A percentile compares a stretch with the other conserved stretches of the same genome.
These are phyloP conservation scores for Leishmania lainsoni DNA, from an alignment of 208 protist genomes.

Conservation along the genomic window DNA sequence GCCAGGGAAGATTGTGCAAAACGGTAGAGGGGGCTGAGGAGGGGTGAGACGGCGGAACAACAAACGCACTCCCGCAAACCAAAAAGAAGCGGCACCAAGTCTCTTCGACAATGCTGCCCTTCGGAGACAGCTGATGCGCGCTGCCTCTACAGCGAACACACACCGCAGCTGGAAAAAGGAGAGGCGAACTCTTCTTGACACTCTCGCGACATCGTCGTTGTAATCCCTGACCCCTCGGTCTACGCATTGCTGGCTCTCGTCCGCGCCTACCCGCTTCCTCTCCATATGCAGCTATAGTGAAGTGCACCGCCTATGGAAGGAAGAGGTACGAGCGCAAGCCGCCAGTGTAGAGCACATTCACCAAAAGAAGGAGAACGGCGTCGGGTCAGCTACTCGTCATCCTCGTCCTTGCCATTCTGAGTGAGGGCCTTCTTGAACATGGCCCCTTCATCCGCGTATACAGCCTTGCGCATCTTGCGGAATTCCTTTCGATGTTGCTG, in stretches of 20 bases:
- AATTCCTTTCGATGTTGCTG: conserved; percentile 69
- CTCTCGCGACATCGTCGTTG: not conserved
- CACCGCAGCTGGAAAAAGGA: not conserved
- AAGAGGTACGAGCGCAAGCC: not conserved
- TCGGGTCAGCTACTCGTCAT: conserved; percentile 37
- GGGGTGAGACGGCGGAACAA: not conserved
- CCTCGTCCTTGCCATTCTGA: conserved; percentile 47
- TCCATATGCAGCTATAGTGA: not conserved
- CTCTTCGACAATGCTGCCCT: not conserved
- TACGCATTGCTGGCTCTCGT: not conserved
- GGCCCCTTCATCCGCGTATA: conserved; percentile 88
- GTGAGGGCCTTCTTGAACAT: conserved; percentile 75
- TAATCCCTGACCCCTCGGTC: not conserved
- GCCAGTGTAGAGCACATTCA: not conserved
- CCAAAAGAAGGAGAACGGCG: not conserved
- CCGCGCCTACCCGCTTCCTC: not conserved
- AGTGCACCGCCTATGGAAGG: not conserved
- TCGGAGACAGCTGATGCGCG: not conserved
- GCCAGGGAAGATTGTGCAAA: not conserved
- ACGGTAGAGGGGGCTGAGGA: not conserved
- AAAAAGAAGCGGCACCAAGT: not conserved
- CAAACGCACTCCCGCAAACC: not conserved
- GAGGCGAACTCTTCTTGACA: not conserved
- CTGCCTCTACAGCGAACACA: not conserved
- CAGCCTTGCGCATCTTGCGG: conserved; percentile 71